Percentiles rank a stretch among this genome's conserved stretches.
phyloP scores from a whole-genome alignment of 371 early-diverging fungal genomes.

The Funneliformis caledonium region DNA sequence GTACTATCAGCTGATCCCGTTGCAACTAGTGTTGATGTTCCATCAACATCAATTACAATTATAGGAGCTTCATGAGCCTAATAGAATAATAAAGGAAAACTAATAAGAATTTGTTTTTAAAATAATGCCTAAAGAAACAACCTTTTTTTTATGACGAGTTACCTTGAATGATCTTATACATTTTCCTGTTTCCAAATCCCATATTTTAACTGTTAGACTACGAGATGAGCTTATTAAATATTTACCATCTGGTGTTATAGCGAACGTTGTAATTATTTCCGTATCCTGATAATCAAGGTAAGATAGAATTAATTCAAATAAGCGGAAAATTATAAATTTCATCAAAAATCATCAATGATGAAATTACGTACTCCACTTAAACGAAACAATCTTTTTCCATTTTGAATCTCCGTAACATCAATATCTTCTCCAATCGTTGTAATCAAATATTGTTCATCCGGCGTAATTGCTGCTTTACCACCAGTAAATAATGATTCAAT shows the following conservation, averaged over 20 bases:
- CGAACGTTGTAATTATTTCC: conserved; percentile 87
- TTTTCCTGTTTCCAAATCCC: conserved; percentile 76
- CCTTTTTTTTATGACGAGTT: conserved; percentile 56
- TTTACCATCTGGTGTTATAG: conserved; percentile 78
- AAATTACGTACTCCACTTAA: conserved; percentile 68
- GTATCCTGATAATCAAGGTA: conserved; percentile 60
- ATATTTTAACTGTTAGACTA: conserved; percentile 76
- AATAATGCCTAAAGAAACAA: conserved; percentile 60
- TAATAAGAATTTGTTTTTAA: neutral
- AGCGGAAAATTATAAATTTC: neutral
- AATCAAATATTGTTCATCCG: conserved; percentile 73
- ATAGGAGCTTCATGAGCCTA: conserved; percentile 92
- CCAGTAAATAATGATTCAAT: conserved; percentile 95
- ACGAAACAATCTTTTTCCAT: conserved; percentile 67
- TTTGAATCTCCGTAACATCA: conserved; percentile 73
- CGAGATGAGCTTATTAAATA: conserved; percentile 83
- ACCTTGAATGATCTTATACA: conserved; percentile 72
- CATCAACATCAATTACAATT: conserved; percentile 90
- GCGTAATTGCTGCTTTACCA: conserved; percentile 76
- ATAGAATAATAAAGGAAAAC: neutral
- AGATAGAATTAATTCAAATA: neutral
- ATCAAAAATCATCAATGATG: neutral
- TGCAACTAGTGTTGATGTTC: conserved; percentile 87
- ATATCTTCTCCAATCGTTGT: conserved; percentile 87
- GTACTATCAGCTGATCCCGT: conserved; percentile 97